A percentile compares a stretch with the other conserved stretches of the same genome.
These are phyloP conservation scores for Amauroascus verrucosus DNA, from an alignment of 2,329 filamentous ascomycete species.

Conservation along the genomic window DNA sequence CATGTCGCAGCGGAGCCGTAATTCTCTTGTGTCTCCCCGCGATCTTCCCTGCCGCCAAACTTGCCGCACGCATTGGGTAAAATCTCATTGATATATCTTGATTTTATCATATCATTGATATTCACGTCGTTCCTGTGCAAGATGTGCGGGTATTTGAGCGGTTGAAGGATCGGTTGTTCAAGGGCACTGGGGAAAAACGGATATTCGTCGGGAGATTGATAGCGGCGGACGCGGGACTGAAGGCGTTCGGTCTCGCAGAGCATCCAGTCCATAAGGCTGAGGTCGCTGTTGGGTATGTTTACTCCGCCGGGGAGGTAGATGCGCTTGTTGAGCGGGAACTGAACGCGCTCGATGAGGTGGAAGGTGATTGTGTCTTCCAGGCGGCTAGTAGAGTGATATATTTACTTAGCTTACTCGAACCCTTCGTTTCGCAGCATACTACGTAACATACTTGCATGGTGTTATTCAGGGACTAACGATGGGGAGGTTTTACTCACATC, in stretches of 20 bases:
- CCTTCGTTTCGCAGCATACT: background rate
- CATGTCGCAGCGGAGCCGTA: slow-evolving; percentile 87
- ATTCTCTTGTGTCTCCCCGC: slow-evolving; percentile 81
- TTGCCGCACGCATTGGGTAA: slow-evolving; percentile 74
- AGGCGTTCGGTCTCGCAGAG: slow-evolving; percentile 79
- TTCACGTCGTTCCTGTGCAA: slow-evolving; percentile 83
- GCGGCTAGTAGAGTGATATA: slow-evolving; percentile 57
- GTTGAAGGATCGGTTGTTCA: slow-evolving; percentile 71
- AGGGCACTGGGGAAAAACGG: slow-evolving; percentile 85
- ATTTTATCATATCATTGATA: slow-evolving; percentile 77
- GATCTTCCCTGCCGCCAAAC: slow-evolving; percentile 59
- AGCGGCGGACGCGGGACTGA: slow-evolving; percentile 87
- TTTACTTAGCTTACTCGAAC: background rate
- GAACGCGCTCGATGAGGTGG: slow-evolving; percentile 92
- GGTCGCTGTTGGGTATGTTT: slow-evolving; percentile 57
- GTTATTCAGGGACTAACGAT: background rate
- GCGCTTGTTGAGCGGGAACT: slow-evolving; percentile 82
- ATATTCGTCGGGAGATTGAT: slow-evolving; percentile 92
- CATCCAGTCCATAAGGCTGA: slow-evolving; percentile 91
- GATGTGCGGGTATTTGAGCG: slow-evolving; percentile 77
- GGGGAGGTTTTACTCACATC: slow-evolving; percentile 61
- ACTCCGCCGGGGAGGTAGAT: slow-evolving; percentile 80
- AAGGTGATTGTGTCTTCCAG: slow-evolving; percentile 97
- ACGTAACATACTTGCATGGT: too few relatives aligned
- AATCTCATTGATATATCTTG: slow-evolving; percentile 71